Conservation (phyloP, 345 rosid species). For the Clarkia xantiana region DNA sequence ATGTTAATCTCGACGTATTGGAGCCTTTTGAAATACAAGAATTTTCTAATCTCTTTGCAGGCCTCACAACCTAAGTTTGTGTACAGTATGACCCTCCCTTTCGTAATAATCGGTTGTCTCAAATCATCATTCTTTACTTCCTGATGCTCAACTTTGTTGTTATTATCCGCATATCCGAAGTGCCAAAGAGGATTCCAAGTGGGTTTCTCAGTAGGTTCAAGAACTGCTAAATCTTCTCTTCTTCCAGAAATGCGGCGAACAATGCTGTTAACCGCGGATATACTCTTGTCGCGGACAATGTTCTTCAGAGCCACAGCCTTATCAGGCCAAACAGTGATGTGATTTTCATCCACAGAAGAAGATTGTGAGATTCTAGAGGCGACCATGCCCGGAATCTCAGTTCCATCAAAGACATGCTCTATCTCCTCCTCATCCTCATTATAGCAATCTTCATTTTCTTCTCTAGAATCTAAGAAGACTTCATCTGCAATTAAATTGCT, state of each 20-base stretch:
- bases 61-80: constrained; percentile 61
- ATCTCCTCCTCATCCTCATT: constrained; percentile 15
- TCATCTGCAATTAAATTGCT: neutral
- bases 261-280: constrained; percentile 44
- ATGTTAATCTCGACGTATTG: constrained; percentile 65
- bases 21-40: constrained; percentile 46
- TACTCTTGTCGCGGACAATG: constrained; percentile 49
- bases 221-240: constrained; percentile 17
- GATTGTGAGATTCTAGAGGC: constrained; percentile 17
- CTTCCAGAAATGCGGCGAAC: constrained; percentile 44
- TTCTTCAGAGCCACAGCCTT: constrained; percentile 55
- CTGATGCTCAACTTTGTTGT: constrained; percentile 17
- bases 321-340: constrained; percentile 47
- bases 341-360: constrained; percentile 19
- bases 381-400: constrained; percentile 35
- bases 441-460: constrained; percentile 10
- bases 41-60: constrained; percentile 42
- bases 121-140: constrained; percentile 19
- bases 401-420: constrained; percentile 38
- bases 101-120: constrained; percentile 28
- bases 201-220: constrained; percentile 21
- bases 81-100: constrained; percentile 60
- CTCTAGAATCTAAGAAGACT: constrained; percentile 5
- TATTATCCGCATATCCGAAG: constrained; percentile 27
- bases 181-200: constrained; percentile 59